phyloP scores from a whole-genome alignment of 1,284 basidiomycete genomes.

The Leccinum fuscescens region DNA sequence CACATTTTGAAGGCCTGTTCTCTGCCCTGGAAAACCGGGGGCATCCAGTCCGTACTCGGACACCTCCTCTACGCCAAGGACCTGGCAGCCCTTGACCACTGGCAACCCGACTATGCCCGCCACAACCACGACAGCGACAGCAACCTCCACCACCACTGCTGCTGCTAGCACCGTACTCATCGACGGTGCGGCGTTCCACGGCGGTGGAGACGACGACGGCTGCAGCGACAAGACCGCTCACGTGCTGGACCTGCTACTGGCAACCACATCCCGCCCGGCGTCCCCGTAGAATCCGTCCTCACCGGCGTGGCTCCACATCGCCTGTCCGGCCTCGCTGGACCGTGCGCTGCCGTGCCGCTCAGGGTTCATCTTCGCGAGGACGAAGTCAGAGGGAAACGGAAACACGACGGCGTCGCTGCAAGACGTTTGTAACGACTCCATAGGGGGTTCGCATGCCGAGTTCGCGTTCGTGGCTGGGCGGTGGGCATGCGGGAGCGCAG shows the following conservation, averaged over 20 bases:
- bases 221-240: neutral
- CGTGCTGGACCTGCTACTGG: conserved; percentile 19
- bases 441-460: conserved; percentile 24
- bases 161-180: conserved; percentile 17
- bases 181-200: conserved; percentile 12
- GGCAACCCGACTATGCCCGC: neutral
- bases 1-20: conserved; percentile 20
- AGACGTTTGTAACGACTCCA: conserved; percentile 23
- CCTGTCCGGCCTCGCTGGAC: conserved; percentile 19
- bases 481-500: neutral
- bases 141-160: neutral
- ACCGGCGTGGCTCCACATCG: conserved; percentile 29
- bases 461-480: conserved; percentile 39
- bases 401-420: conserved; percentile 17
- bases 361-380: conserved; percentile 26
- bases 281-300: conserved; percentile 11
- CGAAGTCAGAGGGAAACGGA: neutral
- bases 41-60: conserved; percentile 20
- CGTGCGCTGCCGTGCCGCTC: conserved; percentile 22
- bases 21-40: conserved; percentile 19
- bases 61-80: conserved; percentile 26
- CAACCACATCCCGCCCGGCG: conserved; percentile 17
- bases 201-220: neutral
- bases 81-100: neutral
- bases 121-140: conserved; percentile 2